phyloP scores from a whole-genome alignment of 345 rosid genomes.

The Rhizophora mangle region DNA sequence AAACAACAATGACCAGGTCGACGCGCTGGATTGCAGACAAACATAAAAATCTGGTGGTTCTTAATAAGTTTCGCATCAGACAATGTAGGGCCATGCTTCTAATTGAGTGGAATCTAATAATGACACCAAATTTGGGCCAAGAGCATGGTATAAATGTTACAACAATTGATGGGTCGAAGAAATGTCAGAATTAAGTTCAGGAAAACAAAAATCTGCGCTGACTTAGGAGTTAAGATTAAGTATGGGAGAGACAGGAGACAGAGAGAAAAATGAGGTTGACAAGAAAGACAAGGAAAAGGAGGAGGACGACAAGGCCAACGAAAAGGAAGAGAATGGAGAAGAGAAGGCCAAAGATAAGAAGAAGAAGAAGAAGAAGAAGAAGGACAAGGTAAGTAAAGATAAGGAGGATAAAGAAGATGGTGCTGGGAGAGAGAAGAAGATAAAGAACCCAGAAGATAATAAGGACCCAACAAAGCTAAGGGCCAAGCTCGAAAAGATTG shows the following conservation, averaged over 20 bases:
- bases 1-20: too few species aligned
- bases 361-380: conserved; percentile 42
- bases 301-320: conserved; percentile 18
- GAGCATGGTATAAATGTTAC: neutral
- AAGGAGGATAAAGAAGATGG: conserved; percentile 42
- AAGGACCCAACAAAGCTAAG: conserved; percentile 58
- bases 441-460: conserved; percentile 67
- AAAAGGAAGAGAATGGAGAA: conserved; percentile 9
- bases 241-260: conserved; percentile 40
- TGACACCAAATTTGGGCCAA: conserved; percentile 2
- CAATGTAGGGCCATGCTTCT: neutral
- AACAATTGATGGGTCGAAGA: neutral
- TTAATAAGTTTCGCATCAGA: conserved; percentile 19
- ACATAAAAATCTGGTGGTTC: conserved; percentile 14
- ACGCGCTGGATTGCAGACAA: too few species aligned
- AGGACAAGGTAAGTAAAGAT: conserved; percentile 26
- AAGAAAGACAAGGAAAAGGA: conserved; percentile 33
- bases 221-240: neutral
- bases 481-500: conserved; percentile 57
- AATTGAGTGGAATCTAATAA: neutral
- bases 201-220: neutral
- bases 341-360: conserved; percentile 19
- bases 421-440: conserved; percentile 43
- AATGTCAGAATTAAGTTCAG: too few species aligned
- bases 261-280: conserved; percentile 26